These are phyloP conservation scores for Blastobotrys ciferrii DNA, from an alignment of 1,139 yeast genomes.

Conservation along the genomic window DNA sequence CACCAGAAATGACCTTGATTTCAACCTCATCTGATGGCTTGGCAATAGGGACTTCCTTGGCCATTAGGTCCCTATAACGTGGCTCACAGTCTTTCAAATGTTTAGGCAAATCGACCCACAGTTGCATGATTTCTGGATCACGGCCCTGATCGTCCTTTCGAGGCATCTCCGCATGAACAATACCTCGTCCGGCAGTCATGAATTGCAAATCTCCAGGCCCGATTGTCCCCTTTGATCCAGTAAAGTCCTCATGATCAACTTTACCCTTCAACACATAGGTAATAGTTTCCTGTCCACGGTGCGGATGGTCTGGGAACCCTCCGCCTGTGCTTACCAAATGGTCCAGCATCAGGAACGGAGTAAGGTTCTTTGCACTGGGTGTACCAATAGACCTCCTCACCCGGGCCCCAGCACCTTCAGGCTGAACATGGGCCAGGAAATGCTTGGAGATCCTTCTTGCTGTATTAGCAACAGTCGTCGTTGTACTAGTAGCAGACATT, in stretches of 20 bases:
- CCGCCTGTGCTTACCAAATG: slow-evolving; percentile 58
- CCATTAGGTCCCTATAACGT: slow-evolving; percentile 74
- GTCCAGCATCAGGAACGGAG: slow-evolving; percentile 83
- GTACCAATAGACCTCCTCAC: slow-evolving; percentile 83
- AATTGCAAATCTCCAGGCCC: slow-evolving; percentile 88
- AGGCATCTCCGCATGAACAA: slow-evolving; percentile 89
- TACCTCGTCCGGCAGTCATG: slow-evolving; percentile 93
- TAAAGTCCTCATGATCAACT: slow-evolving; percentile 88
- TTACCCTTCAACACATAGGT: slow-evolving; percentile 72
- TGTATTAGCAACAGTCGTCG: neutral
- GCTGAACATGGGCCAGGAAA: slow-evolving; percentile 67
- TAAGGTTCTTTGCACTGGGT: slow-evolving; percentile 61
- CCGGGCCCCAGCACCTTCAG: slow-evolving; percentile 85
- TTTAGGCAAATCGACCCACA: slow-evolving; percentile 89
- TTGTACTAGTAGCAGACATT: neutral
- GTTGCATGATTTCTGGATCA: slow-evolving; percentile 66
- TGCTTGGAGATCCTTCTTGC: slow-evolving; percentile 56
- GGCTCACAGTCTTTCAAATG: slow-evolving; percentile 68
- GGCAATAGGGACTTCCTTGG: slow-evolving; percentile 67
- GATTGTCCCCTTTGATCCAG: slow-evolving; percentile 76
- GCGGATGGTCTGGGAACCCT: slow-evolving; percentile 93
- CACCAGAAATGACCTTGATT: slow-evolving; percentile 77
- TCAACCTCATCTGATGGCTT: slow-evolving; percentile 65
- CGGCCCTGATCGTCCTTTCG: slow-evolving; percentile 52
- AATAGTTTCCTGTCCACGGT: slow-evolving; percentile 86